Evolutionary conservation across 495 filamentous ascomycete genomes (phyloP).

Genomic region (Staphylotrichum tortipilum): DNA sequence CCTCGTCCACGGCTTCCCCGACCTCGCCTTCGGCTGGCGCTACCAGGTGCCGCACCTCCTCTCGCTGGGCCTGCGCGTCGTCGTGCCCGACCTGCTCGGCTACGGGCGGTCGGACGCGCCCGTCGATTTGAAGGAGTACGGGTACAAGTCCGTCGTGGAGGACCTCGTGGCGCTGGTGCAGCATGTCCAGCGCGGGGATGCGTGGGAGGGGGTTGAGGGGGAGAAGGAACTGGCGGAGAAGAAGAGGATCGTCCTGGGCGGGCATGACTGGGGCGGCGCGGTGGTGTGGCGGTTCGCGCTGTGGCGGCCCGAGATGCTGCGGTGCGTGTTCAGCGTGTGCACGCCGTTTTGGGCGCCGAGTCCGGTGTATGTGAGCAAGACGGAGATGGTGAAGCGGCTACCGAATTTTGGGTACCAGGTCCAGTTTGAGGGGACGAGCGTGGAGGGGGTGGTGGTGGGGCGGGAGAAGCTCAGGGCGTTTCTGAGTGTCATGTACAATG

Average conservation of each 20-base stretch:
- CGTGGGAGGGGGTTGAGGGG: neutral
- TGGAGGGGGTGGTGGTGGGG: constrained; percentile 53
- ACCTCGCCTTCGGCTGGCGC: constrained; percentile 68
- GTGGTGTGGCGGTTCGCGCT: constrained; percentile 55
- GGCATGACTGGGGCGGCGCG: constrained; percentile 65
- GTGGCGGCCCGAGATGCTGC: constrained; percentile 62
- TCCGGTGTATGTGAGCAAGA: constrained; percentile 34
- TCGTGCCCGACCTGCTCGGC: constrained; percentile 46
- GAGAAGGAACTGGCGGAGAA: no score
- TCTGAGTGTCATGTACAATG: constrained; percentile 62
- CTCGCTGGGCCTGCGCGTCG: constrained; percentile 50
- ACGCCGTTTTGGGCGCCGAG: constrained; percentile 57
- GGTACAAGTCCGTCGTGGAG: constrained; percentile 53
- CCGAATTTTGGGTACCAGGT: constrained; percentile 82
- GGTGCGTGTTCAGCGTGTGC: constrained; percentile 67
- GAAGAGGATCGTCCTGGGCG: constrained; percentile 61
- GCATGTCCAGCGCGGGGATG: neutral
- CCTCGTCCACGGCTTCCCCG: constrained; percentile 53
- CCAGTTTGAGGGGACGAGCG: constrained; percentile 57
- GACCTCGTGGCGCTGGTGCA: constrained; percentile 42
- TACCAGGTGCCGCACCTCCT: constrained; percentile 69
- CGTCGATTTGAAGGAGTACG: constrained; percentile 44
- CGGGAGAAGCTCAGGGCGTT: constrained; percentile 53
- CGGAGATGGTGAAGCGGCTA: constrained; percentile 44
- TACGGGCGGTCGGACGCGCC: constrained; percentile 61